These are phyloP conservation scores for Cercophora scortea DNA, from an alignment of 495 filamentous ascomycete species.

Conservation along the genomic window DNA sequence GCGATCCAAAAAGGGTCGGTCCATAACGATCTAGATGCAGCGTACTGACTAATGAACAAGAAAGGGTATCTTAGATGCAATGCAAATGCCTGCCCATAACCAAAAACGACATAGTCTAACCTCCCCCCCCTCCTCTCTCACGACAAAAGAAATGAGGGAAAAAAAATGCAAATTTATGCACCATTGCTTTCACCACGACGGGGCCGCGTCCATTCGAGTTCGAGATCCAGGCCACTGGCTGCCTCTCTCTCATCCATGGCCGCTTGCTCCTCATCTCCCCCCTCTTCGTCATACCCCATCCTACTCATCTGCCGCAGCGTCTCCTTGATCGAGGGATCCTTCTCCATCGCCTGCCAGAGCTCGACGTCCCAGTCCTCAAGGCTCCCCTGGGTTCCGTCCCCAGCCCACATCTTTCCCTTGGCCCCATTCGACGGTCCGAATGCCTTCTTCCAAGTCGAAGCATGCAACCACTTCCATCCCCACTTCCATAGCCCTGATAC, in stretches of 20 bases:
- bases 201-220: neutral
- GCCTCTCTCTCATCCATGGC: neutral
- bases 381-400: constrained; percentile 13
- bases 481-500: constrained; percentile 29
- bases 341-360: constrained; percentile 40
- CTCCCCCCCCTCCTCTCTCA: too few relatives aligned
- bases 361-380: constrained; percentile 38
- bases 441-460: constrained; percentile 58
- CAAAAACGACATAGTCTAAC: neutral
- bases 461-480: constrained; percentile 36
- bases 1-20: too few relatives aligned
- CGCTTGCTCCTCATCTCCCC: constrained; percentile 1
- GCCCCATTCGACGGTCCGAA: constrained; percentile 33
- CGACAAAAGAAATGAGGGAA: neutral
- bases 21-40: neutral
- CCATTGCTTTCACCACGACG: too few relatives aligned
- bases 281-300: constrained; percentile 7
- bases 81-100: neutral
- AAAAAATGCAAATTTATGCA: neutral
- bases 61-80: constrained; percentile 2
- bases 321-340: constrained; percentile 24
- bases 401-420: constrained; percentile 10
- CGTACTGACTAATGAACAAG: neutral
- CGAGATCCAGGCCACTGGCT: neutral
- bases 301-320: constrained; percentile 22